Conservation (phyloP, 441 rosid genomes). For the Gossypium schwendimanii region DNA sequence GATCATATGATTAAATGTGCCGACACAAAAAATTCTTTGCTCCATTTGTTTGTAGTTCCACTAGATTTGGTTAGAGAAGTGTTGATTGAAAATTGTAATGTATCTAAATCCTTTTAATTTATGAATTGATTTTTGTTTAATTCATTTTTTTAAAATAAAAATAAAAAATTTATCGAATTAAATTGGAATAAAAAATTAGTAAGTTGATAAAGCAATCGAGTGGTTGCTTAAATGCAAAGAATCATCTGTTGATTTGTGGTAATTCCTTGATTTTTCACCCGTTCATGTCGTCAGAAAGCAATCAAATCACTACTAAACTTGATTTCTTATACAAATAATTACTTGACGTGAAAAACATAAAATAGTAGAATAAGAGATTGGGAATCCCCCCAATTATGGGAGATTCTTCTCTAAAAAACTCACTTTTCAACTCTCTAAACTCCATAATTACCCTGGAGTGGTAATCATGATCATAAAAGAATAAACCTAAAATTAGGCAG, state of each 20-base stretch:
- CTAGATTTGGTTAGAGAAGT: rapidly evolving
- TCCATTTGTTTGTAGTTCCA: too few species aligned
- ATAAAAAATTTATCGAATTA: too few species aligned
- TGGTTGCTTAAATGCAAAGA: neutral
- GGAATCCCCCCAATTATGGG: neutral
- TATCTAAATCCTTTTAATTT: too few species aligned
- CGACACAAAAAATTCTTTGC: too few species aligned
- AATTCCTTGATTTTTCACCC: neutral
- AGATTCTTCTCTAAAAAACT: neutral
- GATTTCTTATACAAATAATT: neutral
- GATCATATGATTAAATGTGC: too few species aligned
- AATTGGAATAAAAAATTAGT: too few species aligned
- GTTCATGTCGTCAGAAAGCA: neutral
- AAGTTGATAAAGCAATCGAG: neutral
- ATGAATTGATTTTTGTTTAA: too few species aligned
- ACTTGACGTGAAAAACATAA: neutral
- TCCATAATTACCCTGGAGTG: neutral
- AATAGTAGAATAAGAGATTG: neutral
- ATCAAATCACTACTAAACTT: neutral
- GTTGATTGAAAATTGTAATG: too few species aligned
- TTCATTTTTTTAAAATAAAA: too few species aligned
- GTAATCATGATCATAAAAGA: neutral
- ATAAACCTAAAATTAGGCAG: neutral
- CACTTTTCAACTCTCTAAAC: neutral
- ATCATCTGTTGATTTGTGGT: neutral